Evolutionary conservation across 202 grass and related monocot genomes (phyloP).

Genomic region (Bolboschoenoplectus hybrid): DNA sequence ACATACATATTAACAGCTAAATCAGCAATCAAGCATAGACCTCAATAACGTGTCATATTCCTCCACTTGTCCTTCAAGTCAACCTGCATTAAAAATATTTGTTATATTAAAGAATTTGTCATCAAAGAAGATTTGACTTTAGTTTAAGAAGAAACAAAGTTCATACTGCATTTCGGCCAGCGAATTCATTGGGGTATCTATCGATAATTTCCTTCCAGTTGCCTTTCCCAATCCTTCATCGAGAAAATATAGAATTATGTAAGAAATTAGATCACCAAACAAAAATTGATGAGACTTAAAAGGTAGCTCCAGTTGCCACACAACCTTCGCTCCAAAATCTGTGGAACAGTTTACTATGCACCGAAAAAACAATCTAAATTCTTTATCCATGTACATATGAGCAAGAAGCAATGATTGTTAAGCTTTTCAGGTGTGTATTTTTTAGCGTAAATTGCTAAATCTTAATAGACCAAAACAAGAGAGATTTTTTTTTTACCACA

Average conservation of each 20-base stretch:
- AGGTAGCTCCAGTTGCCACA: not conserved
- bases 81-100: not conserved
- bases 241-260: not conserved
- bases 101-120: not conserved
- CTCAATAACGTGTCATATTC: conserved; percentile 32
- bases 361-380: not conserved
- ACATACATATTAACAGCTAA: not conserved
- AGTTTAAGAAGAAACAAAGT: not conserved
- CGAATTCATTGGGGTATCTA: not conserved
- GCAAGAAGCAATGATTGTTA: not conserved
- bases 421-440: not conserved
- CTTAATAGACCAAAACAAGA: not conserved
- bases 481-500: not conserved
- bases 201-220: conserved; percentile 34
- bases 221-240: conserved; percentile 29
- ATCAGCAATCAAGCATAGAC: not conserved
- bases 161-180: conserved; percentile 7
- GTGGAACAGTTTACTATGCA: not conserved
- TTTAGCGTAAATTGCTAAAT: too few species aligned
- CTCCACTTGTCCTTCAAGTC: conserved; percentile 37
- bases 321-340: not conserved
- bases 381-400: not conserved
- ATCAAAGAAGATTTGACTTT: not conserved
- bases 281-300: not conserved
- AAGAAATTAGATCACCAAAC: conserved; percentile 13